Base-by-base conservation (phyloP, 1,139 yeast species). In the Spathaspora jeffriesii region DNA sequence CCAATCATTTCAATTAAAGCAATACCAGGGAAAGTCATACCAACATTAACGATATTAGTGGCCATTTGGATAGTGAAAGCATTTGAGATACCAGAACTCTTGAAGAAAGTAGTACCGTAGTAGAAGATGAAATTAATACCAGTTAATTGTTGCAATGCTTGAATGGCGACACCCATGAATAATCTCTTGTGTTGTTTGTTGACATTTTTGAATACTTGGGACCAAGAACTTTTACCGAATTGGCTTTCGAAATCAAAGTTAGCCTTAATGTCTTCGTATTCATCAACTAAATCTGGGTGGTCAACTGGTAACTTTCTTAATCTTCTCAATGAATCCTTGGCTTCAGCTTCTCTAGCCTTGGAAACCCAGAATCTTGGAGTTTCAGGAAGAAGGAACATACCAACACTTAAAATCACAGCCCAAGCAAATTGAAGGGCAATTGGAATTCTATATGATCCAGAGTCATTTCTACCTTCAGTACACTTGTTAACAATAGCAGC, bases 41-140 rank as follows among this genome's bases (percentile, higher is more conserved):
- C 71, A 47, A 71, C 71, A 51, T 71, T 70, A 49, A 70, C 76
- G 55, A 70, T 66, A 53, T 64, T 67, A 21, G 71, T 66, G 41
- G 72, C 72, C 53, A 68, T 59, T 43, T 69, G 61, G 47, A 61
- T 67, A 45, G 66, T 55, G 63, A 71, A 71, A 43, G 68, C 65
- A 56, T 78, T 73, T 11, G 63, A 42, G 54, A 81, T 80, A 49
- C 85, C 84, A 44, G 85, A 81, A 47, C 72, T 65, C 57, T 73
- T 67, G 73, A 83, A 83, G 68, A 84, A 82, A 30, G 85, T 76
- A 20, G 89, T 84, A 61, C 88, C 88, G 55, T 73, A 84, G 69
- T 82, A 83, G 64, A 82, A 83, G 59, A 85, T 80, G 61, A 85
- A 86, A 70, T 85, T 85, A 60, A 84, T 76, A 67, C 91, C 92